phyloP scores from a whole-genome alignment of 139 green algal genomes.

The Medakamo hakoo region DNA sequence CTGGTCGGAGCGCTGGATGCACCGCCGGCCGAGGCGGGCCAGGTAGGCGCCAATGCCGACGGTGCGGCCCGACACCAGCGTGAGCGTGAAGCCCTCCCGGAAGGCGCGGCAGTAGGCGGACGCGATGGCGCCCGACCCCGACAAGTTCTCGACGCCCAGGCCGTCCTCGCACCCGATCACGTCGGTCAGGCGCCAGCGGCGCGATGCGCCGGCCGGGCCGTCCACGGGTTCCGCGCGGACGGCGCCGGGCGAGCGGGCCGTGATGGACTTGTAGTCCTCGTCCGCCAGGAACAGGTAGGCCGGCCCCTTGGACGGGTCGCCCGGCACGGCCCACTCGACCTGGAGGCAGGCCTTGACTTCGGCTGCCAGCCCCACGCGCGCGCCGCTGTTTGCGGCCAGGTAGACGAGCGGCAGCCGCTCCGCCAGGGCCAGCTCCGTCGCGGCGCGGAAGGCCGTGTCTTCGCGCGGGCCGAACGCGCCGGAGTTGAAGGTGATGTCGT shows the following conservation, averaged over 20 bases:
- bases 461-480: slow-evolving; percentile 82
- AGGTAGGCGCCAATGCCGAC: slow-evolving; percentile 98
- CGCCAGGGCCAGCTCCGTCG: slow-evolving; percentile 57
- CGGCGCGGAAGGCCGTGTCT: slow-evolving; percentile 78
- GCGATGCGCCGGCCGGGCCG: slow-evolving; percentile 13
- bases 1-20: slow-evolving; percentile 82
- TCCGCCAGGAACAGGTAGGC: slow-evolving; percentile 82
- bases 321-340: slow-evolving; percentile 57
- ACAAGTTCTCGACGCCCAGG: slow-evolving; percentile 93
- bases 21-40: slow-evolving; percentile 73
- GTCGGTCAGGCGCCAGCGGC: slow-evolving; percentile 51
- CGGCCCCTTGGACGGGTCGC: slow-evolving; percentile 63
- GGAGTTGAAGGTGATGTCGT: slow-evolving; percentile 85
- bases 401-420: slow-evolving; percentile 82
- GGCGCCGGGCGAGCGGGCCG: not conserved
- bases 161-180: slow-evolving; percentile 91
- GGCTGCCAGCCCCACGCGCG: slow-evolving; percentile 76
- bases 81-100: slow-evolving; percentile 84
- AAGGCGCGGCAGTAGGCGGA: slow-evolving; percentile 49
- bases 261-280: slow-evolving; percentile 54
- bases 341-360: slow-evolving; percentile 64
- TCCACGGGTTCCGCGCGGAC: not conserved
- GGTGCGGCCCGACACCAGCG: slow-evolving; percentile 74
- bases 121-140: slow-evolving; percentile 86
- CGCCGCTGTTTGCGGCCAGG: slow-evolving; percentile 85